Conservation (phyloP, 2,329 filamentous ascomycete species). For the Seiridium cupressi region DNA sequence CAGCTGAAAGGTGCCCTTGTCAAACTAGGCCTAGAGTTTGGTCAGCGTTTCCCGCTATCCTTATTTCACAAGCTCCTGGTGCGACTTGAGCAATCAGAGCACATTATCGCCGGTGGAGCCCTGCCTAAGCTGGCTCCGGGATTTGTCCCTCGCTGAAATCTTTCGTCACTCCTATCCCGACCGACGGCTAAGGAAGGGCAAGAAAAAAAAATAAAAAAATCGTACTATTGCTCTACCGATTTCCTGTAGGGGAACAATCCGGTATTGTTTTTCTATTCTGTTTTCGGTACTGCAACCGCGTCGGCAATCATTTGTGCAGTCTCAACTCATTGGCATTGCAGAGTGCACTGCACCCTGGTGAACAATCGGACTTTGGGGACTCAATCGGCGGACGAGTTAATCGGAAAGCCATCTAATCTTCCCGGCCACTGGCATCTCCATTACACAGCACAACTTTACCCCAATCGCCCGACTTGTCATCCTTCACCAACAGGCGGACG, state of each 20-base stretch:
- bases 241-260: too few relatives aligned
- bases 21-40: too few relatives aligned
- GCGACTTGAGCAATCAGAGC: not conserved
- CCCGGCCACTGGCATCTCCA: not conserved
- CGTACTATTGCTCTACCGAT: too few relatives aligned
- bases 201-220: too few relatives aligned
- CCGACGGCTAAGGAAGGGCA: too few relatives aligned
- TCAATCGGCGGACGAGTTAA: not conserved
- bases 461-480: conserved; percentile 1
- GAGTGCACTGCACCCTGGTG: not conserved
- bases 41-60: too few relatives aligned
- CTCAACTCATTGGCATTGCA: too few relatives aligned
- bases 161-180: conserved; percentile 4
- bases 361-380: not conserved
- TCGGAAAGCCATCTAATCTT: not conserved
- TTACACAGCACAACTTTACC: not conserved
- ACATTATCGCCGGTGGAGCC: not conserved
- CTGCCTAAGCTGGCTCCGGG: not conserved
- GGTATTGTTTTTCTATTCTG: too few relatives aligned
- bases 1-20: too few relatives aligned
- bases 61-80: too few relatives aligned
- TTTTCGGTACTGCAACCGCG: too few relatives aligned
- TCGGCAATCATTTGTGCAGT: too few relatives aligned
- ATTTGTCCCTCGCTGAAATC: conserved; percentile 2
- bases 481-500: conserved; percentile 6